phyloP scores from a whole-genome alignment of 148 eudicot species.

The Nepenthes mirabilis region DNA sequence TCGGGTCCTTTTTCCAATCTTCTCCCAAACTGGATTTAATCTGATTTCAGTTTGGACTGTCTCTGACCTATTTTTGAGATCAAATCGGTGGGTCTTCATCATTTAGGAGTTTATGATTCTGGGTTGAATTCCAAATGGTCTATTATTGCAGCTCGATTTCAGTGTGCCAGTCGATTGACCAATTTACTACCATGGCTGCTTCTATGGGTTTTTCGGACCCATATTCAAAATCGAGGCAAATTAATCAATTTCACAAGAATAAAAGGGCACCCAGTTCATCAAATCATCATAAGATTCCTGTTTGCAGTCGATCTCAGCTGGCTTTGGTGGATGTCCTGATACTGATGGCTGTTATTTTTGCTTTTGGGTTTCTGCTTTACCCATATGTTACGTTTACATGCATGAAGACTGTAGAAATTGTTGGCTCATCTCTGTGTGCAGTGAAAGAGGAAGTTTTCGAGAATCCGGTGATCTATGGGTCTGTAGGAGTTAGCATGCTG shows the following conservation, averaged over 20 bases:
- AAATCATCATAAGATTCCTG: constrained; percentile 12
- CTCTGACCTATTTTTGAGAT: constrained; percentile 8
- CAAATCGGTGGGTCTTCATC: neutral
- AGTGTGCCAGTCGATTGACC: constrained; percentile 23
- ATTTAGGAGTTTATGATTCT: neutral
- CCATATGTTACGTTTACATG: constrained; percentile 37
- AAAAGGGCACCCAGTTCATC: constrained; percentile 23
- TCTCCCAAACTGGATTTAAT: constrained; percentile 12
- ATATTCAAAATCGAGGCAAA: constrained; percentile 37
- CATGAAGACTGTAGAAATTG: constrained; percentile 16
- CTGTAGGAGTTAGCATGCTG: constrained; percentile 52
- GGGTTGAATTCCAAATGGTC: constrained; percentile 37
- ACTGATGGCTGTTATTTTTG: constrained; percentile 58
- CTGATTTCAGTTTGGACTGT: constrained; percentile 9
- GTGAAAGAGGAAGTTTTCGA: constrained; percentile 45
- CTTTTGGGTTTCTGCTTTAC: constrained; percentile 58
- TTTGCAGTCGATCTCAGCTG: constrained; percentile 45
- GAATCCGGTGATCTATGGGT: constrained; percentile 60
- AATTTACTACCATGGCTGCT: constrained; percentile 41
- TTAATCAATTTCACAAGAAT: constrained; percentile 25
- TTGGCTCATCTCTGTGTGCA: constrained; percentile 16
- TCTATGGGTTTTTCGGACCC: constrained; percentile 33
- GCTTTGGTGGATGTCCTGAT: constrained; percentile 59
- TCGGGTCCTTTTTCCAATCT: neutral
- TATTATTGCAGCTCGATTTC: constrained; percentile 26